Evolutionary conservation across 441 rosid species (phyloP).

Genomic region (Cnidoscolus chayamansa): DNA sequence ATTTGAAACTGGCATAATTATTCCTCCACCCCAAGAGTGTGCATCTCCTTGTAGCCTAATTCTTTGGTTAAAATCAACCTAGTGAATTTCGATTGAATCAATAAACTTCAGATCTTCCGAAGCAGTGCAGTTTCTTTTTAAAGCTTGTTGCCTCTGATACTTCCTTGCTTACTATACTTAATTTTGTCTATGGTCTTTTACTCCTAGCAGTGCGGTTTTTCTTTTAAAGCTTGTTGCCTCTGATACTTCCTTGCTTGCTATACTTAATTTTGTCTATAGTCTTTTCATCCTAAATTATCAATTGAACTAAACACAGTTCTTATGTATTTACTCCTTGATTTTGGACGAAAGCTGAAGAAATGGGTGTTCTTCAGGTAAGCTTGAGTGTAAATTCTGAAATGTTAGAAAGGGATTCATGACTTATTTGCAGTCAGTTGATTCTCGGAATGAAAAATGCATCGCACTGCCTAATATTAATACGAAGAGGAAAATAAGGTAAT

Average conservation of each 20-base stretch:
- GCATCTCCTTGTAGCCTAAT: conserved; percentile 1
- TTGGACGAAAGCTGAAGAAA: background rate
- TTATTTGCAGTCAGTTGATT: background rate
- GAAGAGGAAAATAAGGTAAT: background rate
- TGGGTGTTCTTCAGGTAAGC: background rate
- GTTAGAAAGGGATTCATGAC: background rate
- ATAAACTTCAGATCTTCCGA: background rate
- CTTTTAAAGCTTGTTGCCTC: background rate
- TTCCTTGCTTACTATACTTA: background rate
- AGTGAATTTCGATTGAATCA: background rate
- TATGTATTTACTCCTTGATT: background rate
- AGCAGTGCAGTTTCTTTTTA: background rate
- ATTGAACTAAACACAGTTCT: background rate
- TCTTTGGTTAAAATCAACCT: background rate
- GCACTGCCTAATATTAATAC: background rate
- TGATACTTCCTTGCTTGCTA: background rate
- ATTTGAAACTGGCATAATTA: background rate
- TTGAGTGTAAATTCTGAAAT: background rate
- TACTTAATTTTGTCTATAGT: background rate
- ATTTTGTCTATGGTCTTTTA: background rate
- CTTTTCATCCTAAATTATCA: background rate
- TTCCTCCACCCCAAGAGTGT: background rate
- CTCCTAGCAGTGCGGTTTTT: background rate
- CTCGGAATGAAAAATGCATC: background rate
- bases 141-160: background rate